Conservation (phyloP, 202 grass and related monocot genomes). For the Carex sylvatica region DNA sequence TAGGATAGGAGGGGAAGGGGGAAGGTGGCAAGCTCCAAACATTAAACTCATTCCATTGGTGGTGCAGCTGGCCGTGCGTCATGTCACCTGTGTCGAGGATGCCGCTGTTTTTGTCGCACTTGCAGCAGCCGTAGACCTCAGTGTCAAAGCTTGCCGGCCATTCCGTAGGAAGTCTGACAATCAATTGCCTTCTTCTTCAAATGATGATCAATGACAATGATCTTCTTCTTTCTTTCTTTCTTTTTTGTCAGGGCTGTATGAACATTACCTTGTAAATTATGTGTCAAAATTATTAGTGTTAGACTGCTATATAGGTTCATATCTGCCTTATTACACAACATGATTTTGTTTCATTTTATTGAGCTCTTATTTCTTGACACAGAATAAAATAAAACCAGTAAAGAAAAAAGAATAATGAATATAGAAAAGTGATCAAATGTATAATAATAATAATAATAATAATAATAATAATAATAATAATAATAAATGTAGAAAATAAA, state of each 20-base stretch:
- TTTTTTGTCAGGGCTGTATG: not conserved
- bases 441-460: no score
- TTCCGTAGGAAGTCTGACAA: constrained; percentile 60
- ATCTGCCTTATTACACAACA: not conserved
- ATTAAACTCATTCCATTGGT: constrained; percentile 37
- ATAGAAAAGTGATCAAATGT: not conserved
- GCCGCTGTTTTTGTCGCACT: constrained; percentile 84
- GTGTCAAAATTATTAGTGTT: not conserved
- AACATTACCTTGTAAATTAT: constrained; percentile 2
- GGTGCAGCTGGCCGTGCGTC: constrained; percentile 61
- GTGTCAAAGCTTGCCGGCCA: constrained; percentile 80
- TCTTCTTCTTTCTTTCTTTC: not conserved
- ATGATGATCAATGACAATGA: constrained; percentile 21
- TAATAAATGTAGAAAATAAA: not conserved
- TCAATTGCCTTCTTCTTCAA: constrained; percentile 26
- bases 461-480: no score
- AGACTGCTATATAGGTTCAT: not conserved
- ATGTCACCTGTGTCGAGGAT: constrained; percentile 80
- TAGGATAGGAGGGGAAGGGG: constrained; percentile 57
- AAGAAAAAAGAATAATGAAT: not conserved
- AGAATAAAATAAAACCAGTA: not conserved
- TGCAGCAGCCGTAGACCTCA: constrained; percentile 82
- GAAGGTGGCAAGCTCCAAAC: not conserved
- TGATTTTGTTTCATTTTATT: constrained; percentile 1
- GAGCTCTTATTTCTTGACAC: not conserved